phyloP scores from a whole-genome alignment of 441 rosid species.

The Biscutella auriculata region DNA sequence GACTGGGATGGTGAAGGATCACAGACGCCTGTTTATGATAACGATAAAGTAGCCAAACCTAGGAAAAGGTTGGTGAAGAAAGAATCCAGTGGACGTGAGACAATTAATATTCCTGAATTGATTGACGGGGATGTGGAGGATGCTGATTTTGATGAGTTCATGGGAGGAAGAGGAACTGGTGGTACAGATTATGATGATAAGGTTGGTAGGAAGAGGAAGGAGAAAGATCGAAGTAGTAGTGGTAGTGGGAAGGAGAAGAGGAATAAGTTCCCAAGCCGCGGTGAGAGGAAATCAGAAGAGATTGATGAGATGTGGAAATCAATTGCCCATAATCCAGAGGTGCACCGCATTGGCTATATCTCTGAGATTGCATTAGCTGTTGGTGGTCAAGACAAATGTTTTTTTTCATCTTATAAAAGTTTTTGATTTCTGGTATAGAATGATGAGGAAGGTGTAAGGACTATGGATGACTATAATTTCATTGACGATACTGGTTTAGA shows the following conservation, averaged over 20 bases:
- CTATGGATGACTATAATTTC: slow-evolving; percentile 85
- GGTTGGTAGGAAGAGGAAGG: slow-evolving; percentile 43
- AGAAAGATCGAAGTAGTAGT: slow-evolving; percentile 27
- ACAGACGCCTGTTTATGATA: slow-evolving; percentile 54
- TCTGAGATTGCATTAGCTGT: background rate
- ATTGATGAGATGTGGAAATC: slow-evolving; percentile 89
- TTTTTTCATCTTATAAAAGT: background rate
- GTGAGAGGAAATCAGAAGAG: slow-evolving; percentile 42
- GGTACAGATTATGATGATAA: slow-evolving; percentile 33
- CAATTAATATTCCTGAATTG: slow-evolving; percentile 36
- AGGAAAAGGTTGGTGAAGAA: slow-evolving; percentile 84
- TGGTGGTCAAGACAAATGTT: background rate
- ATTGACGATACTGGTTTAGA: slow-evolving; percentile 87
- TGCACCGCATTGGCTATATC: slow-evolving; percentile 9
- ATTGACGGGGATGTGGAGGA: slow-evolving; percentile 46
- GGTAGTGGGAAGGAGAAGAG: slow-evolving; percentile 42
- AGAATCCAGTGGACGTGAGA: slow-evolving; percentile 22
- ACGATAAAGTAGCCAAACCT: slow-evolving; percentile 52
- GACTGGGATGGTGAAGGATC: slow-evolving; percentile 58
- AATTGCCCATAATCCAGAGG: slow-evolving; percentile 83
- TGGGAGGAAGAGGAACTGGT: slow-evolving; percentile 23
- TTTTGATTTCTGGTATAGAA: slow-evolving; percentile 32
- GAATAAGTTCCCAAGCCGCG: slow-evolving; percentile 25
- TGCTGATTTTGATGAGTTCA: slow-evolving; percentile 24
- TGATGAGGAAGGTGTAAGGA: slow-evolving; percentile 79